Conservation (phyloP, 179 eudicot species). For the Beta lomatogona region DNA sequence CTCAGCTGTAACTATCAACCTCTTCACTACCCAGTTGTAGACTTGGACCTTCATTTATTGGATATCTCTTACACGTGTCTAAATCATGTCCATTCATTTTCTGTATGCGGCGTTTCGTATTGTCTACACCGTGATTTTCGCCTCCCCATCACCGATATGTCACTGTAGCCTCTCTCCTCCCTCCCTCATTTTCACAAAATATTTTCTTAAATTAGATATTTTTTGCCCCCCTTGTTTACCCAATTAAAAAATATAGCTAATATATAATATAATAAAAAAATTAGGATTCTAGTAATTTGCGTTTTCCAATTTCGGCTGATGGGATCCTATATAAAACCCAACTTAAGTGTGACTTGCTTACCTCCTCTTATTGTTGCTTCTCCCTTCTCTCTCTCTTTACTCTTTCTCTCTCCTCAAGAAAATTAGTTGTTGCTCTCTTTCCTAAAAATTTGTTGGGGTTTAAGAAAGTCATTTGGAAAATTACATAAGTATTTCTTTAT, state of each 20-base stretch:
- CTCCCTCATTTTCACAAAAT: background rate
- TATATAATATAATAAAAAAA: background rate
- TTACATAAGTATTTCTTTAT: background rate
- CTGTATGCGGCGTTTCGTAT: conserved; percentile 36
- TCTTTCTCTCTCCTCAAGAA: background rate
- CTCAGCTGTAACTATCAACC: conserved; percentile 18
- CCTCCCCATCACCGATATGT: conserved; percentile 17
- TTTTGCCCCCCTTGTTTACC: background rate
- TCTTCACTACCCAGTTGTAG: conserved; percentile 9
- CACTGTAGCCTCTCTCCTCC: conserved; percentile 14
- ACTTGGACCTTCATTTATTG: conserved; percentile 9
- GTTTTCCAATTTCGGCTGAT: conserved; percentile 44
- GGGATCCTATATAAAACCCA: conserved; percentile 61
- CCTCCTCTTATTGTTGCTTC: background rate
- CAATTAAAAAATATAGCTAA: background rate
- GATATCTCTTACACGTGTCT: conserved; percentile 22
- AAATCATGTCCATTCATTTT: background rate
- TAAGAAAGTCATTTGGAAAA: background rate
- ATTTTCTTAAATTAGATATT: background rate
- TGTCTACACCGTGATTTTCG: conserved; percentile 8
- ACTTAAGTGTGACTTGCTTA: background rate
- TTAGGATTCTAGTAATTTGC: conserved; percentile 18
- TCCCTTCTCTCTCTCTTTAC: background rate
- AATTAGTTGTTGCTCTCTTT: background rate
- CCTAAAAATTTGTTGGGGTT: too few relatives aligned